These are phyloP conservation scores for Tilletia setariae DNA, from an alignment of 1,284 basidiomycete species.

Conservation along the genomic window DNA sequence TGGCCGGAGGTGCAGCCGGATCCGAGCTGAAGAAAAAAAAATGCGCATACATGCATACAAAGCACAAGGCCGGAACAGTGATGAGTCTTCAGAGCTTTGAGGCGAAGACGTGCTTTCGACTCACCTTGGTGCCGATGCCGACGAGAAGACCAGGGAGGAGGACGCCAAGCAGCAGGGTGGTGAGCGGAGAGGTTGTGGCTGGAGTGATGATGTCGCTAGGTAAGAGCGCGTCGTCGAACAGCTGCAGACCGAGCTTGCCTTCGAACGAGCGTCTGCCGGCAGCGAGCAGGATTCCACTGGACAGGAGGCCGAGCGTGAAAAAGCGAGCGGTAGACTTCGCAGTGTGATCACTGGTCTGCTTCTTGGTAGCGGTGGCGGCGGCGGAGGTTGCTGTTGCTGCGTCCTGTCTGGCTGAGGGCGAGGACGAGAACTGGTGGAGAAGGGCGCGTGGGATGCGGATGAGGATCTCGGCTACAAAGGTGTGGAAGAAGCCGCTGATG, in stretches of 20 bases:
- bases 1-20: constrained; percentile 50
- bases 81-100: too few species aligned
- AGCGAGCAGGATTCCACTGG: constrained; percentile 37
- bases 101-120: background rate
- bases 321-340: constrained; percentile 20
- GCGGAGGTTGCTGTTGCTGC: background rate
- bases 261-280: constrained; percentile 30
- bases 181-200: background rate
- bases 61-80: too few species aligned
- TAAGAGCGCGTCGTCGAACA: constrained; percentile 33
- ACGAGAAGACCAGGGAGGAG: constrained; percentile 34
- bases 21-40: constrained; percentile 33
- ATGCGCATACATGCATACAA: background rate
- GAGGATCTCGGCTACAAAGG: constrained; percentile 20
- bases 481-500: constrained; percentile 48
- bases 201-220: background rate
- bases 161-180: constrained; percentile 6
- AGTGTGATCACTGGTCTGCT: constrained; percentile 26
- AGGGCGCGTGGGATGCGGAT: background rate
- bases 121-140: constrained; percentile 49
- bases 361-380: too few species aligned
- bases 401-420: background rate
- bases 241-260: constrained; percentile 25
- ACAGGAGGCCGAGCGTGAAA: constrained; percentile 39
- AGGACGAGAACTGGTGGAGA: background rate